These are phyloP conservation scores for Stylonectria norvegica DNA, from an alignment of 2,329 filamentous ascomycete genomes.

Conservation along the genomic window DNA sequence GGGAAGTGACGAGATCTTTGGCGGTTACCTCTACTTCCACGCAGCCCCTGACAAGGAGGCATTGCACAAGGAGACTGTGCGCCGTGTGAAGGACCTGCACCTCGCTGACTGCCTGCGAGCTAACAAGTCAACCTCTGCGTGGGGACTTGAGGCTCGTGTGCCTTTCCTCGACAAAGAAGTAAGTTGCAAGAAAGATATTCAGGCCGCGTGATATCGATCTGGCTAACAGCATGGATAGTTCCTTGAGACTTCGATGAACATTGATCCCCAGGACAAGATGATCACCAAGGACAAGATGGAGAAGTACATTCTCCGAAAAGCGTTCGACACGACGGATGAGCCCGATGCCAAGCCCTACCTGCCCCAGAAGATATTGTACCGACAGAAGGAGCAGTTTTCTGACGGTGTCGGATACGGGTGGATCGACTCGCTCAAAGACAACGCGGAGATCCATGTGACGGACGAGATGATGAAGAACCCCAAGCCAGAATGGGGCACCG, in stretches of 20 bases:
- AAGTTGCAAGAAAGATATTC: constrained; percentile 12
- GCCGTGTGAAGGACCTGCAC: constrained; percentile 94
- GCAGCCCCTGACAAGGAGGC: constrained; percentile 83
- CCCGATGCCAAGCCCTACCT: constrained; percentile 80
- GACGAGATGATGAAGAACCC: constrained; percentile 99
- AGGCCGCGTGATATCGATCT: not conserved
- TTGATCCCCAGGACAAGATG: constrained; percentile 94
- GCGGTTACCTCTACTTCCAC: constrained; percentile 98
- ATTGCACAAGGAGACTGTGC: constrained; percentile 95
- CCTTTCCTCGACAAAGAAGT: constrained; percentile 94
- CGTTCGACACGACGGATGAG: constrained; percentile 90
- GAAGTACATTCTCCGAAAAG: constrained; percentile 97
- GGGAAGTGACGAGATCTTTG: constrained; percentile 97
- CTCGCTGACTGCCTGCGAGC: constrained; percentile 93
- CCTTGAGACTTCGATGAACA: constrained; percentile 87
- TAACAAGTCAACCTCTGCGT: constrained; percentile 98
- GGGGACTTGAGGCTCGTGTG: constrained; percentile 96
- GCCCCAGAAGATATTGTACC: constrained; percentile 93
- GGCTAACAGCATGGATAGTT: constrained; percentile 53
- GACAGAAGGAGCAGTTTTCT: constrained; percentile 99
- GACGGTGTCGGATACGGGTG: constrained; percentile 98
- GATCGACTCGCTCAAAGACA: constrained; percentile 97
- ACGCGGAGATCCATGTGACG: constrained; percentile 81
- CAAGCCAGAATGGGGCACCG: constrained; percentile 90
- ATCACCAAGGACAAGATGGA: constrained; percentile 86